Conservation (phyloP, 805 yeast genomes). For the Blastobotrys peoriensis region DNA sequence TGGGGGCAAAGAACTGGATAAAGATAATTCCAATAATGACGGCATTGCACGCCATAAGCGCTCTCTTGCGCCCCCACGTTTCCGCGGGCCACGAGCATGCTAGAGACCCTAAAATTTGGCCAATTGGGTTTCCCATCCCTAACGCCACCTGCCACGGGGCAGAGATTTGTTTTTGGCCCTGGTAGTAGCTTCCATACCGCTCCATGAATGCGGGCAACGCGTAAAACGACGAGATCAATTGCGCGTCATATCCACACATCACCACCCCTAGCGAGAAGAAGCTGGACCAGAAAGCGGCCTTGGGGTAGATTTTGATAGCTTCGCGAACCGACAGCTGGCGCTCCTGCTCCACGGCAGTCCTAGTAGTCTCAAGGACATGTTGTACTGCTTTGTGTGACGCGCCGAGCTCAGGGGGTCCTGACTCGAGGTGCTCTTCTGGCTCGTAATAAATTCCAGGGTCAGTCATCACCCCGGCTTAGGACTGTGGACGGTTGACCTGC, state of each 20-base stretch:
- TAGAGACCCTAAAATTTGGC: slow-evolving; percentile 43
- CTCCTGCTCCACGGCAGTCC: slow-evolving; percentile 22
- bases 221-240: slow-evolving; percentile 38
- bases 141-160: slow-evolving; percentile 29
- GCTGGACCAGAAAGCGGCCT: slow-evolving; percentile 43
- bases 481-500: no score
- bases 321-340: slow-evolving; percentile 27
- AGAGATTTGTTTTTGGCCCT: slow-evolving; percentile 15
- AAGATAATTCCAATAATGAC: slow-evolving; percentile 37
- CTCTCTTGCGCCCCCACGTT: slow-evolving; percentile 41
- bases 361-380: slow-evolving; percentile 15
- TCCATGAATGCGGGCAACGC: slow-evolving; percentile 41
- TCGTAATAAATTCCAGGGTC: no score
- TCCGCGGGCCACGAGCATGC: slow-evolving; percentile 42
- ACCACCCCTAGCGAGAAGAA: slow-evolving; percentile 39
- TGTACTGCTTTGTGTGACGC: neutral
- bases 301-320: slow-evolving; percentile 39
- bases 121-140: slow-evolving; percentile 31
- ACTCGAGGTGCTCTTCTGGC: no score
- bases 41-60: slow-evolving; percentile 34
- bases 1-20: slow-evolving; percentile 46
- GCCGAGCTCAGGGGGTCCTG: no score
- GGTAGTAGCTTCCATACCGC: slow-evolving; percentile 35
- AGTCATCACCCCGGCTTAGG: no score
- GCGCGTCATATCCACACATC: slow-evolving; percentile 47